These are phyloP conservation scores for Penicillium brasilianum DNA, from an alignment of 2,329 filamentous ascomycete species.

Conservation along the genomic window DNA sequence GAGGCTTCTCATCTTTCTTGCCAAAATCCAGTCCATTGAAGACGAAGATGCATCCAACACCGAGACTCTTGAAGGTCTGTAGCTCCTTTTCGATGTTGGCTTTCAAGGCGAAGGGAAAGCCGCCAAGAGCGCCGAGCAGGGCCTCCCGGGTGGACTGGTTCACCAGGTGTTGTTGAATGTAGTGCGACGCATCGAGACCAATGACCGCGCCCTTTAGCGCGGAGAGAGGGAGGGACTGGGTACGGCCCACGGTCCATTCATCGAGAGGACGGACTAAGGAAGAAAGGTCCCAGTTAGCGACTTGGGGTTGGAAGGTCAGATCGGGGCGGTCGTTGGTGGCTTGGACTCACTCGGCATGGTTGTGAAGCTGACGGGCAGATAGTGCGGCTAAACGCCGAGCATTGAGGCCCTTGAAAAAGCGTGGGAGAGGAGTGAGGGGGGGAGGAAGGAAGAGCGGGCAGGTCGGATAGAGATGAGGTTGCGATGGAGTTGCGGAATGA, in stretches of 20 bases:
- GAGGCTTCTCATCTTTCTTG: conserved; percentile 70
- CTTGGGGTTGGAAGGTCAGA: conserved; percentile 12
- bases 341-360: conserved; percentile 45
- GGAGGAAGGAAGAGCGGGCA: conserved; percentile 2
- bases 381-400: conserved; percentile 35
- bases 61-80: conserved; percentile 69
- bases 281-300: conserved; percentile 9
- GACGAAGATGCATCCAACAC: conserved; percentile 82
- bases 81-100: conserved; percentile 78
- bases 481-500: conserved; percentile 27
- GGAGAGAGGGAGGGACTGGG: conserved; percentile 65
- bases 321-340: conserved; percentile 9
- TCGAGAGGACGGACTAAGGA: conserved; percentile 57
- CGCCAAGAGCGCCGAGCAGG: conserved; percentile 85
- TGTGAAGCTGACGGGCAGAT: conserved; percentile 32
- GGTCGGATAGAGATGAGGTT: conserved; percentile 7
- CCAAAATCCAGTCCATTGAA: conserved; percentile 87
- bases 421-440: conserved; percentile 5
- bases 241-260: conserved; percentile 61
- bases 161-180: conserved; percentile 78
- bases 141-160: conserved; percentile 76
- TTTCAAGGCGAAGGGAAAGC: conserved; percentile 79
- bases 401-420: conserved; percentile 31
- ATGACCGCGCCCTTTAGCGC: conserved; percentile 76
- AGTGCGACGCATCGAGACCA: conserved; percentile 88